Evolutionary conservation across 768 basidiomycete species (phyloP), one percentile per base, ranked within the genome.

Genomic region (Mycena crocata): DNA sequence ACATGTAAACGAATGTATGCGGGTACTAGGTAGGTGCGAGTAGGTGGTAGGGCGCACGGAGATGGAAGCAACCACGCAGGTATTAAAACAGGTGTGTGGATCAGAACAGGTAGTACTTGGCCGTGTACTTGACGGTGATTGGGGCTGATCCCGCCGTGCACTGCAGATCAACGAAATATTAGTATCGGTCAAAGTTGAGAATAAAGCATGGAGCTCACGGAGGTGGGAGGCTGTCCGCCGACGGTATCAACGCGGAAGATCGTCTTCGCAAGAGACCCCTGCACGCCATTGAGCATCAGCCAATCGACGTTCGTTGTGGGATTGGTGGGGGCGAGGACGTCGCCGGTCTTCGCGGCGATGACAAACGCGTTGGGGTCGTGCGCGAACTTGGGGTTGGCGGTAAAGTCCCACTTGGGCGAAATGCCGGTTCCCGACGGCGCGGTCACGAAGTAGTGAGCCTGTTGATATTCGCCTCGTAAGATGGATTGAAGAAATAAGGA

Each of bases 371-470:
- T 21, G 45, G 57, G n/a, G 34, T 59, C 30, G 15, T 30, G 40
- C 23, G 56, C 73, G 56, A 45, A 44, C 5, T 37, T 32, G 1
- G 32, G 32, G 13, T 73, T 75, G 34, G 75, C 71, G 31, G 75
- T 75, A 70, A 81, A 80, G 70, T 83, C 71, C 80, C 44, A 78
- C 59, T 77, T 76, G 15, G 83, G 81, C 31, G 73, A 72, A 39
- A 78, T 59, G 24, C 75, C 76, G 1, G 67, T 60, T 21, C 75
- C 74, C 57, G 74, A 69, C 34, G 81, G 69, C 68, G 79, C 78
- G 2, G 73, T 74, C 46, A 82, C 76, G 69, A 84, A 85, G 76
- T 80, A 84, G 61, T 86, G 81, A 59, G 80, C 63, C 61, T 68
- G 30, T n/a, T 31, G 78, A 37, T 73, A 71, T 32, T 76, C 72